Conservation (phyloP, 2,329 filamentous ascomycete genomes). For the Curvularia hawaiiensis region DNA sequence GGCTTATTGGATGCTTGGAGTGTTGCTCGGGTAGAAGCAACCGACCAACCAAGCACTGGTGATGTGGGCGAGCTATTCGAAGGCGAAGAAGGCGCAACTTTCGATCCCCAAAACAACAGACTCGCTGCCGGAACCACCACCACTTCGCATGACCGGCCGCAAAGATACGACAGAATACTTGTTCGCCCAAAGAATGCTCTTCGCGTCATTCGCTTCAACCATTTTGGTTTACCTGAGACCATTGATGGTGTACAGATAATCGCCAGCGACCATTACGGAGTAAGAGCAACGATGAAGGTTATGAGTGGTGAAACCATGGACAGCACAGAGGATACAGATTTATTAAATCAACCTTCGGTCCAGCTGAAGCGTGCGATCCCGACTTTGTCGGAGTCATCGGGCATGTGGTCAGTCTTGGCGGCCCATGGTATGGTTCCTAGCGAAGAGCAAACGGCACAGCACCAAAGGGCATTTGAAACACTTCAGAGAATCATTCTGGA, state of each 20-base stretch:
- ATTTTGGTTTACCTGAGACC: conserved; percentile 58
- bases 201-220: conserved; percentile 57
- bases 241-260: conserved; percentile 21
- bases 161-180: conserved; percentile 69
- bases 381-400: conserved; percentile 14
- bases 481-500: conserved; percentile 54
- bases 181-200: conserved; percentile 53
- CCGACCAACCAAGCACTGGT: conserved; percentile 45
- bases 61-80: conserved; percentile 51
- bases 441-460: conserved; percentile 49
- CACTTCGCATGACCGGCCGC: conserved; percentile 64
- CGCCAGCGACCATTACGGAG: conserved; percentile 61
- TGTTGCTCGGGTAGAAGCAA: conserved; percentile 51
- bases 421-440: conserved; percentile 53
- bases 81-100: conserved; percentile 69
- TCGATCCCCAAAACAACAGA: conserved; percentile 63
- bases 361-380: conserved; percentile 17
- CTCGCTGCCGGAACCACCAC: conserved; percentile 61
- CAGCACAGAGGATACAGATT: conserved; percentile 1
- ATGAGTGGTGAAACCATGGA: conserved; percentile 17
- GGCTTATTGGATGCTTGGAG: conserved; percentile 61
- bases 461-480: conserved; percentile 54
- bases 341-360: conserved; percentile 16
- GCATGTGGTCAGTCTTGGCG: conserved; percentile 22
- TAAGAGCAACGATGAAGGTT: conserved; percentile 47